A percentile compares a stretch with the other conserved stretches of the same genome.
These are phyloP conservation scores for Ceratobasidium sp. DNA, from an alignment of 1,284 basidiomycete species.

Conservation along the genomic window DNA sequence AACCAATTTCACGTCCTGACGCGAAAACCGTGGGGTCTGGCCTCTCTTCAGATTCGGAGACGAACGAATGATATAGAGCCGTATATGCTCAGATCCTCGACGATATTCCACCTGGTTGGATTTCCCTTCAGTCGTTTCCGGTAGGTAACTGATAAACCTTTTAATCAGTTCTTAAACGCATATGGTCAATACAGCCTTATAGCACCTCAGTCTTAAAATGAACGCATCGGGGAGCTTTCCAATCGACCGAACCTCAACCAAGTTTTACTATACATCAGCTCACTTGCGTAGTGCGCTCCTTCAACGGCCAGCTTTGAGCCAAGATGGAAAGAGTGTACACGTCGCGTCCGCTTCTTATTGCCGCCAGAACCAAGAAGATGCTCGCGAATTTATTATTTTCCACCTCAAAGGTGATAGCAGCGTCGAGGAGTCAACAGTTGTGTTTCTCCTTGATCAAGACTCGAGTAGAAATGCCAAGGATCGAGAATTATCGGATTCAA, in stretches of 20 bases:
- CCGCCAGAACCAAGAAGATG: not conserved
- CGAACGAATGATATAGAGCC: too few species aligned
- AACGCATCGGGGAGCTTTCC: not conserved
- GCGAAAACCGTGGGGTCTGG: too few species aligned
- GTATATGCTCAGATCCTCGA: too few species aligned
- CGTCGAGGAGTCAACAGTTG: not conserved
- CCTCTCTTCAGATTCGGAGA: too few species aligned
- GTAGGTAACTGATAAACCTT: too few species aligned
- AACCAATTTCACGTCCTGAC: too few species aligned
- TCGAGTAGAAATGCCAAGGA: not conserved
- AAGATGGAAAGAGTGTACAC: not conserved
- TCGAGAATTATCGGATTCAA: not conserved
- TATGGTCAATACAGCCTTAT: not conserved
- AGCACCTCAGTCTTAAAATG: not conserved
- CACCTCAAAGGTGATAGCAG: not conserved
- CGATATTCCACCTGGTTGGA: too few species aligned
- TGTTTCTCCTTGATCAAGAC: not conserved
- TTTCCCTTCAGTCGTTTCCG: too few species aligned
- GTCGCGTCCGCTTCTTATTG: not conserved
- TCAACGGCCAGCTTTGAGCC: not conserved
- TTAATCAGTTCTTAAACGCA: not conserved
- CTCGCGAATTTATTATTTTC: not conserved
- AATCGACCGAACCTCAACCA: not conserved
- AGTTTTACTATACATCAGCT: not conserved
- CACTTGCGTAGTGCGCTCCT: not conserved